A percentile compares a stretch with the other conserved stretches of the same genome.
Conservation (phyloP, 805 yeast species). For the Cyberlindnera americana region DNA sequence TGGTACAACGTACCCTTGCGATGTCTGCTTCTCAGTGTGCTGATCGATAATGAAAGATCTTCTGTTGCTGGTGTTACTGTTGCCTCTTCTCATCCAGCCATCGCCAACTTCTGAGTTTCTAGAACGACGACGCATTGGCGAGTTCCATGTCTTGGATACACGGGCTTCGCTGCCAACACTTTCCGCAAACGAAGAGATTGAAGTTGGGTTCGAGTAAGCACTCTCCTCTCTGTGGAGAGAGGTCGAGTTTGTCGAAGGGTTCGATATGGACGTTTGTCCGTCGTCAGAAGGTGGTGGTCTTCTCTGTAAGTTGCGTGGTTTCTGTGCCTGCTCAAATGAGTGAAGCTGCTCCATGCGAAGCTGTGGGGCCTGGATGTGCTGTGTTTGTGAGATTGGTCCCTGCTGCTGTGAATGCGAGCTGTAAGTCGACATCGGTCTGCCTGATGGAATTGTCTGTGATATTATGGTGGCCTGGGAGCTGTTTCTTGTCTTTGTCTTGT, state of each 20-base stretch:
- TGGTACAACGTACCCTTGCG: conserved; percentile 12
- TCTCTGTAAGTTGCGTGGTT: conserved; percentile 17
- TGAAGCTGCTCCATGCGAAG: conserved; percentile 10
- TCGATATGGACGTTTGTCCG: conserved; percentile 28
- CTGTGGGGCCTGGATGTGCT: conserved; percentile 6
- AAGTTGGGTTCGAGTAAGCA: conserved; percentile 28
- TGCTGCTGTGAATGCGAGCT: neutral
- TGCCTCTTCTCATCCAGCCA: conserved; percentile 17
- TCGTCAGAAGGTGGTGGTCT: conserved; percentile 31
- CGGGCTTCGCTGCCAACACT: conserved; percentile 23
- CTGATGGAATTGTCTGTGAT: conserved; percentile 1
- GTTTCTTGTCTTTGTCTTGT: conserved; percentile 27
- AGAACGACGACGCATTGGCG: conserved; percentile 28
- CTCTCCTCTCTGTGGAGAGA: conserved; percentile 23
- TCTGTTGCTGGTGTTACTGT: conserved; percentile 15
- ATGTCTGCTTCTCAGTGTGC: conserved; percentile 2
- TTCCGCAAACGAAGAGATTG: conserved; percentile 28
- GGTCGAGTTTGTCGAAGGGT: conserved; percentile 24
- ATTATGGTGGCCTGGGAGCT: conserved; percentile 6
- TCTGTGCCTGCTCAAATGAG: conserved; percentile 12
- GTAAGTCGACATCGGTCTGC: neutral
- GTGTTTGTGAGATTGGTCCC: conserved; percentile 1
- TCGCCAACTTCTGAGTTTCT: conserved; percentile 21
- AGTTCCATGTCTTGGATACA: conserved; percentile 29
- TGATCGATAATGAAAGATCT: conserved; percentile 25